These are phyloP conservation scores for Thermothielavioides terrestris DNA, from an alignment of 495 filamentous ascomycete species.

Conservation along the genomic window DNA sequence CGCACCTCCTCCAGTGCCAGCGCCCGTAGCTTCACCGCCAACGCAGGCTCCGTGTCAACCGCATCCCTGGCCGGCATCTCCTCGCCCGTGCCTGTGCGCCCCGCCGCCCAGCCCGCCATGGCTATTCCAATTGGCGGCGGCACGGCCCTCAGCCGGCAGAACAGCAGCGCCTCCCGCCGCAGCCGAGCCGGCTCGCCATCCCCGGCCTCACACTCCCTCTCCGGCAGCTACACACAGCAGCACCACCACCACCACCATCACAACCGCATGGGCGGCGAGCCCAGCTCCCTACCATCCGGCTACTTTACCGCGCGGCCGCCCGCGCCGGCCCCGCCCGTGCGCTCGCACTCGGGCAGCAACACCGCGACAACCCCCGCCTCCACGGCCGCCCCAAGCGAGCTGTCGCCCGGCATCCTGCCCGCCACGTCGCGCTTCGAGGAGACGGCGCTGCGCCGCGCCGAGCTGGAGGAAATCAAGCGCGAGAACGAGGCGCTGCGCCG, in stretches of 20 bases:
- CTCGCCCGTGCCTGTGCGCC: conserved; percentile 25
- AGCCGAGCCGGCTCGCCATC: conserved; percentile 36
- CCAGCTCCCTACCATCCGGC: conserved; percentile 8
- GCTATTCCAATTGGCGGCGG: conserved; percentile 17
- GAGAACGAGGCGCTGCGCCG: conserved; percentile 74
- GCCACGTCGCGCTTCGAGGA: conserved; percentile 62
- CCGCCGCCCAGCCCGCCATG: conserved; percentile 13
- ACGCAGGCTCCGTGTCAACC: conserved; percentile 30
- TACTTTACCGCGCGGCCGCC: conserved; percentile 28
- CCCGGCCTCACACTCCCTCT: conserved; percentile 13
- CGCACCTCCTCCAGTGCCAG: conserved; percentile 45
- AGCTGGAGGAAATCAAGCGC: conserved; percentile 62
- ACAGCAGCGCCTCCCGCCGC: conserved; percentile 36
- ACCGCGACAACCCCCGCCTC: not conserved
- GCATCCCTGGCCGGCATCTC: conserved; percentile 27
- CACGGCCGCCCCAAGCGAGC: conserved; percentile 19
- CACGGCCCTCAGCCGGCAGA: conserved; percentile 34
- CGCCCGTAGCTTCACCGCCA: conserved; percentile 46
- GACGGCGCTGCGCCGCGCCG: conserved; percentile 54
- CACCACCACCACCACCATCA: no score
- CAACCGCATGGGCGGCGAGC: conserved; percentile 13
- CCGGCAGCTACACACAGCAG: conserved; percentile 16
- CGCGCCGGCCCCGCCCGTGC: conserved; percentile 9
- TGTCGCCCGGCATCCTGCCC: conserved; percentile 40
- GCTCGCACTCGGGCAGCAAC: conserved; percentile 1